Evolutionary conservation across 345 rosid species (phyloP).

Genomic region (Kandelia obovata): DNA sequence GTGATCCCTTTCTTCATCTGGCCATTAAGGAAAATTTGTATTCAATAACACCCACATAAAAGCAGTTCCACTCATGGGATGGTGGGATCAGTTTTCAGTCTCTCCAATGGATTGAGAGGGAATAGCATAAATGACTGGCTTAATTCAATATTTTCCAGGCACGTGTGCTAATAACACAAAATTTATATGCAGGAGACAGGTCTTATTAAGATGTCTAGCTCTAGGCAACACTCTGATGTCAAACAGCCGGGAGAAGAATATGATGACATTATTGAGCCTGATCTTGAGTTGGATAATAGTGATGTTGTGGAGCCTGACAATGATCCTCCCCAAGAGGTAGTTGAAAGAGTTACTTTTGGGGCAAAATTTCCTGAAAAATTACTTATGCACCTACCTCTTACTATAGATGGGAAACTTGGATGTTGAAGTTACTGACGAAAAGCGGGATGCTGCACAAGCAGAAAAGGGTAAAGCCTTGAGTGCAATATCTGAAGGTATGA

Average conservation of each 20-base stretch:
- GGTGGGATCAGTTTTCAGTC: too few species aligned
- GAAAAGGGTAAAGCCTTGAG: slow-evolving; percentile 57
- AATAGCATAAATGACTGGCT: background rate
- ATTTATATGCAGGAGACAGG: slow-evolving; percentile 38
- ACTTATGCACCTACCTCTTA: slow-evolving; percentile 5
- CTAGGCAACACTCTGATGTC: slow-evolving; percentile 25
- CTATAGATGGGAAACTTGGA: slow-evolving; percentile 72
- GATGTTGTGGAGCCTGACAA: slow-evolving; percentile 69
- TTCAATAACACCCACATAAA: too few species aligned
- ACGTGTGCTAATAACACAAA: background rate
- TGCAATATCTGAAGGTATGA: slow-evolving; percentile 60
- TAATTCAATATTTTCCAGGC: background rate
- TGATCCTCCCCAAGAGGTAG: slow-evolving; percentile 66
- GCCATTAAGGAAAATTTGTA: too few species aligned
- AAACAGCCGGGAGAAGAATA: slow-evolving; percentile 36
- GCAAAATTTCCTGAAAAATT: background rate
- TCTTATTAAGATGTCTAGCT: slow-evolving; percentile 41
- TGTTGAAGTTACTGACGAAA: slow-evolving; percentile 64
- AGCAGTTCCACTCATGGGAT: too few species aligned
- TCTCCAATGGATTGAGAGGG: background rate
- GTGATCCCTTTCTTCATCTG: too few species aligned
- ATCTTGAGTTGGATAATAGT: slow-evolving; percentile 65
- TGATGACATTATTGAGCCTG: slow-evolving; percentile 61
- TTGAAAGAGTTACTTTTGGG: background rate
- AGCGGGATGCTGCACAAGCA: slow-evolving; percentile 60